Evolutionary conservation across 2,329 filamentous ascomycete species (phyloP).

Genomic region (Sarocladium oryzae): DNA sequence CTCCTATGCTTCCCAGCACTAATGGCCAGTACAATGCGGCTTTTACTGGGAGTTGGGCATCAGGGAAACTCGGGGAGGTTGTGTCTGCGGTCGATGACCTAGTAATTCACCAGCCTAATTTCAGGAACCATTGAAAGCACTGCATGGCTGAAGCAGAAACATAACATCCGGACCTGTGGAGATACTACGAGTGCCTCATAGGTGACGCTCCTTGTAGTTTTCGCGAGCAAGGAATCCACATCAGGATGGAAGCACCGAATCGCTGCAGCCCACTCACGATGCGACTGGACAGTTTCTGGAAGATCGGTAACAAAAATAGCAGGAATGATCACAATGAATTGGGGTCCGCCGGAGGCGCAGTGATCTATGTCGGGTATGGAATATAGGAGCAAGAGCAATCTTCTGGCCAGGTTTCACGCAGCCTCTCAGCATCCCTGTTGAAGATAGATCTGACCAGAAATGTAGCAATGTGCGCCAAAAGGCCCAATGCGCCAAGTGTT

Average conservation of each 20-base stretch:
- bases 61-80: too few relatives aligned
- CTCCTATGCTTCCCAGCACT: too few relatives aligned
- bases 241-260: neutral
- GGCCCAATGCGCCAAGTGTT: too few relatives aligned
- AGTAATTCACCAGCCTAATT: neutral
- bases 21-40: too few relatives aligned
- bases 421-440: neutral
- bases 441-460: neutral
- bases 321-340: too few relatives aligned
- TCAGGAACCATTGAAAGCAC: neutral
- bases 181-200: too few relatives aligned
- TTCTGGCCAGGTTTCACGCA: constrained; percentile 3
- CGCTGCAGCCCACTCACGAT: neutral
- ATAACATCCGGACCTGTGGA: neutral
- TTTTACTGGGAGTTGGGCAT: too few relatives aligned
- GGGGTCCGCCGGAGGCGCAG: too few relatives aligned
- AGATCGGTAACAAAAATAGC: neutral
- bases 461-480: too few relatives aligned
- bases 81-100: too few relatives aligned
- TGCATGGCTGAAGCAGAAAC: neutral
- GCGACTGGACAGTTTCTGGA: neutral
- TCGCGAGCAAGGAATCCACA: neutral
- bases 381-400: neutral
- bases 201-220: too few relatives aligned
- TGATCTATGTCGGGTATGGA: neutral